Conservation (phyloP, 106 monocot genomes). For the Allium sativum region DNA sequence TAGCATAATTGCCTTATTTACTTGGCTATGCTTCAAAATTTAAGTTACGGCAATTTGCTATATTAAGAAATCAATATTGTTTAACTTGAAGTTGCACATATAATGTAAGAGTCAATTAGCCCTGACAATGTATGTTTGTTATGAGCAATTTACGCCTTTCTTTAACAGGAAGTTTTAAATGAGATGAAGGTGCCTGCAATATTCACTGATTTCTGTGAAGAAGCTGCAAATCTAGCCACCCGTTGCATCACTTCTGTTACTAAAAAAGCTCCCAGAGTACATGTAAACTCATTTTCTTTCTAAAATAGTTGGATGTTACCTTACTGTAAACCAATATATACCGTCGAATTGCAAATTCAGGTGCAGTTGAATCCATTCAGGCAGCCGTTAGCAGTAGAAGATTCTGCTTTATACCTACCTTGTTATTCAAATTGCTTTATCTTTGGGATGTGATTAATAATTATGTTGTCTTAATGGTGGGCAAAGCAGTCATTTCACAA, state of each 20-base stretch:
- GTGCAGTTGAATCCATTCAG: slow-evolving; percentile 94
- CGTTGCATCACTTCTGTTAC: slow-evolving; percentile 47
- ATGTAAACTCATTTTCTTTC: slow-evolving; percentile 28
- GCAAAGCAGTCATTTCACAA: too few species aligned
- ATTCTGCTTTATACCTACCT: slow-evolving; percentile 57
- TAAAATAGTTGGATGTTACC: background rate
- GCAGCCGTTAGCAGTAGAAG: slow-evolving; percentile 67
- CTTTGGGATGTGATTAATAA: slow-evolving; percentile 51
- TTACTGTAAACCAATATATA: background rate
- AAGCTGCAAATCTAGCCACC: slow-evolving; percentile 75
- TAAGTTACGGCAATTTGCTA: too few species aligned
- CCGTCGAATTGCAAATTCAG: slow-evolving; percentile 22
- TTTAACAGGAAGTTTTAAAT: slow-evolving; percentile 53
- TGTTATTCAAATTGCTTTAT: slow-evolving; percentile 97
- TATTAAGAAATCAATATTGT: too few species aligned
- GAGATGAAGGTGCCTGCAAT: slow-evolving; percentile 55
- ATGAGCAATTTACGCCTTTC: background rate
- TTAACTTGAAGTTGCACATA: too few species aligned
- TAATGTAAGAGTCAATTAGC: too few species aligned
- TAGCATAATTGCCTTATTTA: too few species aligned
- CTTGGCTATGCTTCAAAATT: too few species aligned
- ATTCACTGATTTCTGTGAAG: slow-evolving; percentile 93
- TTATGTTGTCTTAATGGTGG: too few species aligned
- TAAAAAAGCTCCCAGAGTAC: slow-evolving; percentile 26
- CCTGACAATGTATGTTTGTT: too few species aligned